These are phyloP conservation scores for Gracilaria caudata DNA, from an alignment of 23 red algal species.

Conservation along the genomic window DNA sequence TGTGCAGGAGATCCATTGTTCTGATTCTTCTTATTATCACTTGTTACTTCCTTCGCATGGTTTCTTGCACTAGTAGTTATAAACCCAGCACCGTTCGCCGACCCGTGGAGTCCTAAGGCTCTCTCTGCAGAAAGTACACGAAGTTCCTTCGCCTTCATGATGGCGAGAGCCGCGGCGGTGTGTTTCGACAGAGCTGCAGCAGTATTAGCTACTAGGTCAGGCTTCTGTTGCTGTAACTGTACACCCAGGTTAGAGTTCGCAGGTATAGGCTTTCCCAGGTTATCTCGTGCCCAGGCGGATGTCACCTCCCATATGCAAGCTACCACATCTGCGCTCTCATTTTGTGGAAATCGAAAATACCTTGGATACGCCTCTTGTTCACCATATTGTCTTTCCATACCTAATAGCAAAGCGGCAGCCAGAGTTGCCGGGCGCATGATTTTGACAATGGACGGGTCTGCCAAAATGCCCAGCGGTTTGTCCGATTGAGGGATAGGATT, in stretches of 20 bases:
- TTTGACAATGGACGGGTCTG: constrained; percentile 37
- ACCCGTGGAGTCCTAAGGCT: constrained; percentile 71
- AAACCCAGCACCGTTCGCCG: constrained; percentile 66
- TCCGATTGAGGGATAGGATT: neutral
- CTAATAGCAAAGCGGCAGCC: constrained; percentile 39
- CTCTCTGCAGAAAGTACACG: constrained; percentile 41
- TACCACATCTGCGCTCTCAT: constrained; percentile 52
- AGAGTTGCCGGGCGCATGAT: constrained; percentile 37
- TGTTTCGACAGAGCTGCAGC: constrained; percentile 47
- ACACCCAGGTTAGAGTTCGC: neutral
- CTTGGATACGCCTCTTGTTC: constrained; percentile 62
- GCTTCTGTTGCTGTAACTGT: constrained; percentile 16
- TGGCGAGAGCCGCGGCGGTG: constrained; percentile 22
- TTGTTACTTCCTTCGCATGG: neutral
- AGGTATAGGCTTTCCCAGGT: neutral
- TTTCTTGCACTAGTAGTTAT: constrained; percentile 16
- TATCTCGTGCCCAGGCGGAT: constrained; percentile 40
- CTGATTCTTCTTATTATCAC: constrained; percentile 5
- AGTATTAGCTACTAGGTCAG: constrained; percentile 30
- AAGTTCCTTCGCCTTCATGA: constrained; percentile 32
- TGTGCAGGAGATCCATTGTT: neutral
- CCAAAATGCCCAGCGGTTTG: constrained; percentile 19
- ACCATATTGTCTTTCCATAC: constrained; percentile 64
- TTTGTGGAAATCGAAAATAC: constrained; percentile 53
- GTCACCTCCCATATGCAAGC: constrained; percentile 78